Base-by-base conservation (phyloP, 2,329 filamentous ascomycete genomes). In the Aspergillus sp. region DNA sequence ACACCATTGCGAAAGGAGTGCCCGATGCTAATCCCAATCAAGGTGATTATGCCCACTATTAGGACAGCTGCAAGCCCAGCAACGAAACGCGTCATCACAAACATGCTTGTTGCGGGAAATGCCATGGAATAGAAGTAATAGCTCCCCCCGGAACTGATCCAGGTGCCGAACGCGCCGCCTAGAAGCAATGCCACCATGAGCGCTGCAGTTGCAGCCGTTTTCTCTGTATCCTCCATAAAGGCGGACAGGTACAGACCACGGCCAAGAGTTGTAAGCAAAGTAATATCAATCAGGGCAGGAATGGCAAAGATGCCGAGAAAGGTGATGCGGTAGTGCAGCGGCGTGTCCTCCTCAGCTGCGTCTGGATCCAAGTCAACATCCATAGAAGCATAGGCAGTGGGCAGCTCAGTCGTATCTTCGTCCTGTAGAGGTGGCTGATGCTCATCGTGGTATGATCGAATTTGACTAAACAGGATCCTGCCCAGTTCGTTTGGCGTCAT, bases 251-350 rank as follows among this genome's bases (percentile, higher is more conserved):
- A 87, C n/a, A 87, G 71, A 8, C 85, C 85, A 50, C 84, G 79
- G 0, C 84, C 84, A 24, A 83, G 76, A 9, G 83, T 82, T 2
- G 83, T 84, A 19, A 87, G 72, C 11, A 87, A 70, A 9, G 84
- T 52, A 43, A 87, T 84, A 66, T 87, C 85, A 39, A 87, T 76
- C 23, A 87, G 75, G n/a, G 85, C 85, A 0, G 85, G 85, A 41
- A 87, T 79, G 11, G 83, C 84, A 61, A 87, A 87, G 37, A 86
- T 83, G 57, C 82, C 82, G n/a, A 86, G 71, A 60, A 84, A 84
- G 0, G 82, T 83, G 55, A 85, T 81, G 64, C 79, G 60, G 64
- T 80, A 71, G 71, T 79, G 80, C 19, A 70, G 69, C 11, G 78
- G 77, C 64, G 80, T 70, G 6, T 74, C 73, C 2, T 68, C 56